phyloP scores from a whole-genome alignment of 345 rosid genomes.

The Euclidium syriacum region DNA sequence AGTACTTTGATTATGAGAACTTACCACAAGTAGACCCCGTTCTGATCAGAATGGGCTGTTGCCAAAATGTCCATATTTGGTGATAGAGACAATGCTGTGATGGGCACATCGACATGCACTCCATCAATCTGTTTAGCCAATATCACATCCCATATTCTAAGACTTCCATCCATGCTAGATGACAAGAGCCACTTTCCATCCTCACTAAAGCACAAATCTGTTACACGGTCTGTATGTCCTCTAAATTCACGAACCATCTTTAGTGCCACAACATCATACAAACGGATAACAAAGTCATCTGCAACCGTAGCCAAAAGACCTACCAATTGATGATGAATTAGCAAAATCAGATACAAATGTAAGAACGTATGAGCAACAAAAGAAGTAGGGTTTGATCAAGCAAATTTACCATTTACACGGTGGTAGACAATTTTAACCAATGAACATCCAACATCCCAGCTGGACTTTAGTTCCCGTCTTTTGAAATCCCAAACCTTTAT shows the following conservation, averaged over 20 bases:
- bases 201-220: slow-evolving; percentile 86
- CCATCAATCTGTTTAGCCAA: slow-evolving; percentile 93
- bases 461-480: slow-evolving; percentile 54
- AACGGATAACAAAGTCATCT: slow-evolving; percentile 71
- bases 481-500: slow-evolving; percentile 97
- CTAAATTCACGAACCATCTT: slow-evolving; percentile 93
- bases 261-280: slow-evolving; percentile 69
- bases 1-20: slow-evolving; percentile 14
- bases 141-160: slow-evolving; percentile 89
- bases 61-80: slow-evolving; percentile 94
- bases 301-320: slow-evolving; percentile 91
- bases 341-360: not conserved
- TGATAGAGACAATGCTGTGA: slow-evolving; percentile 90
- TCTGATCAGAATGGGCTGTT: slow-evolving; percentile 90
- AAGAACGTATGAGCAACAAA: not conserved
- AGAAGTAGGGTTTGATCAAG: not conserved
- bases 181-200: slow-evolving; percentile 98
- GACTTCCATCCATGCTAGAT: slow-evolving; percentile 94
- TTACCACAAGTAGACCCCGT: slow-evolving; percentile 87
- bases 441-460: slow-evolving; percentile 78
- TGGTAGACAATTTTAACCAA: slow-evolving; percentile 72
- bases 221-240: slow-evolving; percentile 87
- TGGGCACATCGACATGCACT: slow-evolving; percentile 62
- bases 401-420: slow-evolving; percentile 60
- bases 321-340: slow-evolving; percentile 30